These are phyloP conservation scores for Flaveria trinervia DNA, from an alignment of 129 eudicot species.

Conservation along the genomic window DNA sequence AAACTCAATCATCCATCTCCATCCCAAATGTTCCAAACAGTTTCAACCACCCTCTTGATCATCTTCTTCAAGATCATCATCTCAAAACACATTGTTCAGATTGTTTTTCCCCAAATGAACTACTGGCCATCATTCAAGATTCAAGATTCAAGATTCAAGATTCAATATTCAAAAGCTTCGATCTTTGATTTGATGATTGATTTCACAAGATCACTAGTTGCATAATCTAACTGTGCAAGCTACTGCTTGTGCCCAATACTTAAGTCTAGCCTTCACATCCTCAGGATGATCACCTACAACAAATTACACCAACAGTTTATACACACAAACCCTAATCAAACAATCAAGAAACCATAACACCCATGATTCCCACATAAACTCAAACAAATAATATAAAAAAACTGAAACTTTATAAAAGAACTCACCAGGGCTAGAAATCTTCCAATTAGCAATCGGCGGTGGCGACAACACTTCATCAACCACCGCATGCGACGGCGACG, in stretches of 20 bases:
- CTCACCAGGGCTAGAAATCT: conserved; percentile 78
- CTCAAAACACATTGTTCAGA: too few species aligned
- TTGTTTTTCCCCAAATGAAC: not conserved
- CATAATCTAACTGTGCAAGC: conserved; percentile 73
- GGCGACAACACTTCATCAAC: conserved; percentile 36
- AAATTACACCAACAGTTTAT: conserved; percentile 19
- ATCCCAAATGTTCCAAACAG: conserved; percentile 16
- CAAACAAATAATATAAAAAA: not conserved
- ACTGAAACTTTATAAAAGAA: not conserved
- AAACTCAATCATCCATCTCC: conserved; percentile 31
- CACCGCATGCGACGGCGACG: conserved; percentile 14
- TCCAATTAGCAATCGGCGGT: conserved; percentile 64
- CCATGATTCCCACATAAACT: not conserved
- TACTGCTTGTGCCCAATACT: conserved; percentile 75
- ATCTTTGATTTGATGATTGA: not conserved
- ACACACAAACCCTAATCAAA: conserved; percentile 21
- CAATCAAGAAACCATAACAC: not conserved
- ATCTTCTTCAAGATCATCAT: too few species aligned
- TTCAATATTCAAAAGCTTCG: conserved; percentile 19
- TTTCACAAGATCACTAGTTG: conserved; percentile 32
- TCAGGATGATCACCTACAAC: conserved; percentile 70
- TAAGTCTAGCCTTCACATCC: conserved; percentile 80
- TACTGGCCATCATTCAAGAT: not conserved
- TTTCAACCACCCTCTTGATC: not conserved
- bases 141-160: conserved; percentile 19